Base-by-base conservation (phyloP, 78 protist genomes). In the Anaeramoeba flamelloides region DNA sequence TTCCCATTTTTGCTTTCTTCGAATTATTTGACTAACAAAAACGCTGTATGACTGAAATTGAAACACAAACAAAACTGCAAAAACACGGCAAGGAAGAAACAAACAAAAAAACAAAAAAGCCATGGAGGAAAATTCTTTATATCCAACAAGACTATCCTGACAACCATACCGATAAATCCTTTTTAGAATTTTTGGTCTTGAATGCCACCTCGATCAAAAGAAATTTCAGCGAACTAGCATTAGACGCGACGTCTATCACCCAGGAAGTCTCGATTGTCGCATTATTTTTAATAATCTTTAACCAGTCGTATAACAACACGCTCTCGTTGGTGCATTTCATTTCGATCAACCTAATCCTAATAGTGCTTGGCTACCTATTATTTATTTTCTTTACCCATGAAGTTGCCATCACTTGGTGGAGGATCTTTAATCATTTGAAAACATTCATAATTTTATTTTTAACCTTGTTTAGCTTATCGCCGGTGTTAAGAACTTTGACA, bases 401-500 rank as follows among this genome's bases (percentile, higher is more conserved):
- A 12, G 33, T 4, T 38, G 4, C 36, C 64, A 76, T 38, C 78
- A 38, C 78, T 38, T 38, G 78, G 3, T 37, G 3, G 8, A 38
- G 33, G 64, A 12, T 76, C 37, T 37, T 76, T 4, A 37, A 12
- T 38, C 4, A 3, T 3, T 4, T 12, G 33, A 12, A 12, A 4
- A 3, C 12, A 38, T 4, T 4, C 78, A 3, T 4, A 38, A n/a
- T 4, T n/a, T 38, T 3, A 4, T 4, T 8, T 76, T 12, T n/a
- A 38, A 37, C 12, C 37, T 8, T 81, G 78, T 78, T 79, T 82
- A 33, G 76, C 80, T 39, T 87, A 65, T 87, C 90, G 34, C 90
- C 90, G 64, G 85, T 87, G 4, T 69, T 87, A 38, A 41, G 85
- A 69, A 87, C 90, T 2, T 74, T 87, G 34, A 87, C 90, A 0